phyloP scores from a whole-genome alignment of 768 basidiomycete species.

The Hygrocybe punicea region DNA sequence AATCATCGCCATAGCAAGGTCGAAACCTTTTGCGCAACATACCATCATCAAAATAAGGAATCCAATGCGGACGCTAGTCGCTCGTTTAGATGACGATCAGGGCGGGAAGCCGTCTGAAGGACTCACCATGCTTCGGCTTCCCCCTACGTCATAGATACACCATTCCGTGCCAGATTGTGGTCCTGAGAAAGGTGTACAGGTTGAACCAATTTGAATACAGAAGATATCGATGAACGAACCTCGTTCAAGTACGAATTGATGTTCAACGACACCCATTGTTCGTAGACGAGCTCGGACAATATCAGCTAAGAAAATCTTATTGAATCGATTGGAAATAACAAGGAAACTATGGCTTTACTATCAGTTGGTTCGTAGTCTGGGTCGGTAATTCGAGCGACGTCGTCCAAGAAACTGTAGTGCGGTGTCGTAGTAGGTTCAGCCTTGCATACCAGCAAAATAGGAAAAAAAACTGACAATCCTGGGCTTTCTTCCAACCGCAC shows the following conservation, averaged over 20 bases:
- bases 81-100: constrained; percentile 1
- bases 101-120: background rate
- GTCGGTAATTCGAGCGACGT: constrained; percentile 55
- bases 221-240: constrained; percentile 33
- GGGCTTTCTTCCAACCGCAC: constrained; percentile 58
- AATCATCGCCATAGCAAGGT: background rate
- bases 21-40: constrained; percentile 1
- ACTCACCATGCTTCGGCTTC: constrained; percentile 50
- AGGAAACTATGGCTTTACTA: constrained; percentile 37
- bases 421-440: background rate
- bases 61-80: constrained; percentile 60
- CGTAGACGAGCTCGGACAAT: constrained; percentile 72
- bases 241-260: constrained; percentile 56
- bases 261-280: constrained; percentile 73
- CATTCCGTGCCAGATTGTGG: constrained; percentile 51
- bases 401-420: constrained; percentile 64
- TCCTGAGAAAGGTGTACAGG: constrained; percentile 18
- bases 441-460: background rate
- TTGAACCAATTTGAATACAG: background rate
- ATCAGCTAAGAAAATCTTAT: constrained; percentile 43
- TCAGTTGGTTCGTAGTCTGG: constrained; percentile 61
- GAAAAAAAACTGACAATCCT: constrained; percentile 60
- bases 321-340: background rate
- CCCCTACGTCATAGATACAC: constrained; percentile 70
- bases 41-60: constrained; percentile 75